Evolutionary conservation across 495 filamentous ascomycete genomes (phyloP), one percentile per base, ranked within the genome.

Genomic region (Annulohypoxylon nitens): DNA sequence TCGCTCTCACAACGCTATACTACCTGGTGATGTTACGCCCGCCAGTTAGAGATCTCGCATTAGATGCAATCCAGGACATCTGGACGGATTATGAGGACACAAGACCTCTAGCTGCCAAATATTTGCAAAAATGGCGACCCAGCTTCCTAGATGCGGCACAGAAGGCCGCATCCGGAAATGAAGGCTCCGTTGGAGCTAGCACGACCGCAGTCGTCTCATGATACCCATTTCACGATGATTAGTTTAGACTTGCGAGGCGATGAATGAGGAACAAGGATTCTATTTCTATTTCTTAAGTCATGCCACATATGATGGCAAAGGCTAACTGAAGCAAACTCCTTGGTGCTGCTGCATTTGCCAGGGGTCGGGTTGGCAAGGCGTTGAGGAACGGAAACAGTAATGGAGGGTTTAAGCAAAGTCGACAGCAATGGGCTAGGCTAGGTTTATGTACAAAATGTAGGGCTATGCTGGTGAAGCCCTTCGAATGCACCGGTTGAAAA

Each of bases 11-110:
- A 25, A 87, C 80, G 59, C 75, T 87, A 69, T 75, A 85, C 74
- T 98, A 97, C 77, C 78, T 98, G 73, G 88, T 93, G 30, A 91
- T 97, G 87, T 90, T 95, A 82, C 86, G 93, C 63, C 93, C 94
- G 26, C 96, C 96, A 1, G 93, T 91, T 0, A 88, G 91, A 73
- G 90, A 94, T 54, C 87, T 94, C 65, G 93, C 91, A 64, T 80
- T 99, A 23, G 93, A 97, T 77, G 89, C 90, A 0, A 81, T 98
- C 20, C 92, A 94, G 77, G 92, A 94, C 71, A 89, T 98, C 45
- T 98, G 95, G 89, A 86, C 87, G 55, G 93, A 91, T 51, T 92
- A 92, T 51, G 86, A 88, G 75, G 86, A 89, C 57, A 83, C 86
- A 7, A 82, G 85, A 34, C 83, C 86, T 0, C 79, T 87, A 68